Evolutionary conservation across 177 flowering plant species (phyloP).

Genomic region (Tripterygium wilfordii): DNA sequence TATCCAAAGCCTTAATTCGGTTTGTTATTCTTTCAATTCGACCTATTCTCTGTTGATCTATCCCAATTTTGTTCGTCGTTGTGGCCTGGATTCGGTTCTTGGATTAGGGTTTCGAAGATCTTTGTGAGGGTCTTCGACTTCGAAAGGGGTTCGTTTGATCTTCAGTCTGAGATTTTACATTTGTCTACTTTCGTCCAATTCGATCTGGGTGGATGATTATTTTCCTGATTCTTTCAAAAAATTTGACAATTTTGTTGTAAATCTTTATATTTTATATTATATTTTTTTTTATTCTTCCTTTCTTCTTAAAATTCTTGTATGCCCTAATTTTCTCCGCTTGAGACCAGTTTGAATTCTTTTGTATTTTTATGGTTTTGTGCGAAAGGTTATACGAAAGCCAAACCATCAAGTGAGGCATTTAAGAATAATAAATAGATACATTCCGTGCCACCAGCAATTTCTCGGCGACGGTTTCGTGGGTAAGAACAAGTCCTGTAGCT

Average conservation of each 20-base stretch:
- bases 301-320: too few relatives aligned
- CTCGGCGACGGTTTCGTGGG: too few relatives aligned
- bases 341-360: too few relatives aligned
- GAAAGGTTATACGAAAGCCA: too few relatives aligned
- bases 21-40: constrained; percentile 1
- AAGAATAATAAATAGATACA: too few relatives aligned
- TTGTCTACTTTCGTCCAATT: not conserved
- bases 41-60: constrained; percentile 18
- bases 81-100: constrained; percentile 19
- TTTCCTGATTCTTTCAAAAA: constrained; percentile 6
- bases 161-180: not conserved
- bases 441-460: too few relatives aligned
- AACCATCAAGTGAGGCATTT: too few relatives aligned
- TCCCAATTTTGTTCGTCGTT: constrained; percentile 6
- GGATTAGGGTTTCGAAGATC: constrained; percentile 38
- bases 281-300: too few relatives aligned
- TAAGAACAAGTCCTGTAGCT: too few relatives aligned
- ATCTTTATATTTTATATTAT: too few relatives aligned
- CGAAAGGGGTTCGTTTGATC: constrained; percentile 9
- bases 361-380: too few relatives aligned
- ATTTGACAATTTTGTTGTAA: not conserved
- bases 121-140: not conserved
- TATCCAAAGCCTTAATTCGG: constrained; percentile 2
- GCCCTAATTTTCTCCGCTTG: too few relatives aligned
- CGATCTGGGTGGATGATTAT: constrained; percentile 5